Evolutionary conservation across 345 rosid species (phyloP), one percentile per base, ranked within the genome.

Genomic region (Lagerstroemia speciosa): DNA sequence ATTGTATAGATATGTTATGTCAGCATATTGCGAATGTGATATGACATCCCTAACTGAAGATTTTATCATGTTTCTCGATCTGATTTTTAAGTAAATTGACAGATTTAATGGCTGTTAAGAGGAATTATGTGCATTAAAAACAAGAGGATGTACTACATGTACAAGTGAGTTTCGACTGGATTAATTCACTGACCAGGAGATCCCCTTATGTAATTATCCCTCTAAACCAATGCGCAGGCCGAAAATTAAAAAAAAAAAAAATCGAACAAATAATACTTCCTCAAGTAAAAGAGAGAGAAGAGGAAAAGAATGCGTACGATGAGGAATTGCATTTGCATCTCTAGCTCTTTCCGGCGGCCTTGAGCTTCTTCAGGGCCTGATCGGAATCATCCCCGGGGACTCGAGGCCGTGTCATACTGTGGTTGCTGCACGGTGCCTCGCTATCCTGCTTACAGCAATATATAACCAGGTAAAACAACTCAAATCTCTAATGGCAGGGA

Each of bases 341-440:
- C 74, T 78, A 75, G 53, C 74, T 67, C 72, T 74, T 83, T 60
- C 77, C 72, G 32, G 74, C 72, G 32, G 74, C 77, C 82, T 79
- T 89, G 24, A 74, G 82, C 78, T 82, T 89, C 85, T 88, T 89
- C 48, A 43, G 36, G 64, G 79, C 77, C 61, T 77, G 83, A 64
- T 74, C 73, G 0, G 83, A 52, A 62, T 71, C 82, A 67, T 77
- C 81, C 16, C 69, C 66, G 0, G 62, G 27, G n/a, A 52, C 71
- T 78, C 85, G 76, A 19, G 79, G 64, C 63, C 81, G 75, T 0
- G 66, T 26, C 27, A 55, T 68, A 69, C 81, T 73, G 76, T 69
- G 84, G 72, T 74, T 74, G 64, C 66, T 48, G 2, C 73, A 65
- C 2, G 72, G 67, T 61, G 64, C 71, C 52, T 72, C 78, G n/a